A percentile compares a stretch with the other conserved stretches of the same genome.
Evolutionary conservation across 331 rosid genomes (phyloP).

Genomic region (Malus hybrid): DNA sequence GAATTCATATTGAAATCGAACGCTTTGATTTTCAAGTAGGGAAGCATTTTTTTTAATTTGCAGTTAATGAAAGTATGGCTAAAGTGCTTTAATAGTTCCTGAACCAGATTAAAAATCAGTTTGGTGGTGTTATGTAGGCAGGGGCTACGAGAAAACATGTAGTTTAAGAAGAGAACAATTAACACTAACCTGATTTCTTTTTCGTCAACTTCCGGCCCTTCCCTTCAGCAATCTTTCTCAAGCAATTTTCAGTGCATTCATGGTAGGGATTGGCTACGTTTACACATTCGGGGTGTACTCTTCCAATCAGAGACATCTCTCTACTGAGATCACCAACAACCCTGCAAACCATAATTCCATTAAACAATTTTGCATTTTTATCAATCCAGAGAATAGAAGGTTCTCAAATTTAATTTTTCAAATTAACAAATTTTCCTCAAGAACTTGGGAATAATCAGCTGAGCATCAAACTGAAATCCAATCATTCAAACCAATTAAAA

Average conservation of each 20-base stretch:
- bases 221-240: conserved; percentile 48
- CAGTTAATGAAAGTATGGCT: not conserved
- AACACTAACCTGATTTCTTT: conserved; percentile 41
- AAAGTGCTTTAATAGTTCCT: not conserved
- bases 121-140: not conserved
- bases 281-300: conserved; percentile 45
- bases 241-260: conserved; percentile 65
- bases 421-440: not conserved
- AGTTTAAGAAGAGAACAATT: not conserved
- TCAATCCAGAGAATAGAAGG: not conserved
- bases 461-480: not conserved
- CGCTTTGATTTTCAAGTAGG: not conserved
- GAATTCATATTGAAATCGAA: not conserved
- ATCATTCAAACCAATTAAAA: not conserved
- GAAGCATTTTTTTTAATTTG: not conserved
- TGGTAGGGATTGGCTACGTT: conserved; percentile 74
- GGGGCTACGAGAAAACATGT: not conserved
- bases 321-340: conserved; percentile 17
- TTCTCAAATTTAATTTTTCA: not conserved
- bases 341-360: conserved; percentile 17
- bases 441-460: not conserved
- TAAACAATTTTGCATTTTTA: not conserved
- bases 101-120: not conserved
- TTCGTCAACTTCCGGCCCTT: conserved; percentile 25
- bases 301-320: conserved; percentile 55